Percentiles rank a stretch among this genome's conserved stretches.
phyloP scores from a whole-genome alignment of 257 asterid species.

The Oldenlandia corymbosa region DNA sequence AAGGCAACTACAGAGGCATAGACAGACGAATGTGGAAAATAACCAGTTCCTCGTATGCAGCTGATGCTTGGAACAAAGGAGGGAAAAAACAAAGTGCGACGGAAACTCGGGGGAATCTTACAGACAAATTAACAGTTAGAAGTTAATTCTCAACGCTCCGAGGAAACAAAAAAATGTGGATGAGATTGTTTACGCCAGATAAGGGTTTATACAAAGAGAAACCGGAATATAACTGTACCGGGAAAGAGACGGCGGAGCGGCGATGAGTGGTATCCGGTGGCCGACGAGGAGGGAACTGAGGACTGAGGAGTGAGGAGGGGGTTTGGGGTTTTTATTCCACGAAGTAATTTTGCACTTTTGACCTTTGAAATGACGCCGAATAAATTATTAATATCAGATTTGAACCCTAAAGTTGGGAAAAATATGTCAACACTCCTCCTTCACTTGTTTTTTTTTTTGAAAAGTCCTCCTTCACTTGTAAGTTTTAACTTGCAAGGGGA shows the following conservation, averaged over 20 bases:
- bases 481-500: too few species aligned
- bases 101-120: background rate
- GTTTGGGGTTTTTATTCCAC: background rate
- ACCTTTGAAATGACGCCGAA: too few species aligned
- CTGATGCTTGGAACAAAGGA: background rate
- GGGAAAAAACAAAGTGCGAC: background rate
- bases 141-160: background rate
- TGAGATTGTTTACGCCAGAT: background rate
- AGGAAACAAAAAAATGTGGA: background rate
- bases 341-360: background rate
- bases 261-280: constrained; percentile 1
- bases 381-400: too few species aligned
- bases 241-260: background rate
- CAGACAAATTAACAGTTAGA: background rate
- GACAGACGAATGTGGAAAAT: background rate
- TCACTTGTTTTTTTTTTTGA: too few species aligned
- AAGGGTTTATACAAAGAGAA: background rate
- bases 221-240: background rate
- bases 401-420: too few species aligned
- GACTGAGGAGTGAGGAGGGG: too few species aligned
- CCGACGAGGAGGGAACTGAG: constrained; percentile 1
- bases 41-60: background rate
- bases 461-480: too few species aligned
- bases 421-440: too few species aligned
- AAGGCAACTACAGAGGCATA: background rate